Percentiles rank a stretch among this genome's conserved stretches.
These are phyloP conservation scores for Mucor saturninus DNA, from an alignment of 371 early-diverging fungal genomes.

Conservation along the genomic window DNA sequence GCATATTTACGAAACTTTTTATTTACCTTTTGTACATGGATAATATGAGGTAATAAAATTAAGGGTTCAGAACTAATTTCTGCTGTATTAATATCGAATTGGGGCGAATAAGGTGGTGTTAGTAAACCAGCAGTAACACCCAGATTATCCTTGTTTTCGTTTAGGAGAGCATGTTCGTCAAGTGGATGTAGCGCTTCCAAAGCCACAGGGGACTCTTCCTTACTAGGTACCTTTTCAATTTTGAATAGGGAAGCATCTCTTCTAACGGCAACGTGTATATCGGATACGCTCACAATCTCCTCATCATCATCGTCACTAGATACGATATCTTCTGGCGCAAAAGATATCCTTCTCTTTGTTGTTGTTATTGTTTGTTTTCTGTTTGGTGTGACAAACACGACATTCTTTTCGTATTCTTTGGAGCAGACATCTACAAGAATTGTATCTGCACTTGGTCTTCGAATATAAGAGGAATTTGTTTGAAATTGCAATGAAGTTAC, in stretches of 20 bases:
- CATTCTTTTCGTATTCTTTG: neutral
- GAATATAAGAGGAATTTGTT: neutral
- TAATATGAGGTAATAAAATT: constrained; percentile 14
- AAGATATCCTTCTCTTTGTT: neutral
- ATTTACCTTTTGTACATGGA: constrained; percentile 27
- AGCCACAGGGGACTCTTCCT: neutral
- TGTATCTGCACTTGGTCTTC: constrained; percentile 15
- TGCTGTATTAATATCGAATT: constrained; percentile 4
- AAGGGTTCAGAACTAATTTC: neutral
- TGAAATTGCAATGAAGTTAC: constrained; percentile 16
- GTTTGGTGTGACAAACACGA: neutral
- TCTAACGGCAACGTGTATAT: constrained; percentile 26
- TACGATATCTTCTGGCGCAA: neutral
- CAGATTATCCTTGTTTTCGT: neutral
- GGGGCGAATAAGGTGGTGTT: constrained; percentile 21
- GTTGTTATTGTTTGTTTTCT: neutral
- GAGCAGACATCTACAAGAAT: neutral
- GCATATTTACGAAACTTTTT: neutral
- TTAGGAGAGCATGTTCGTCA: neutral
- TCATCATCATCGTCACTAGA: constrained; percentile 12
- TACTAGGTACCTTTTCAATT: constrained; percentile 15
- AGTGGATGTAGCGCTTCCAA: neutral
- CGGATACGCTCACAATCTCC: constrained; percentile 5
- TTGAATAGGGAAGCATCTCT: constrained; percentile 25
- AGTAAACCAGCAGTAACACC: constrained; percentile 6